These are phyloP conservation scores for Colletotrichum sp. DNA, from an alignment of 2,329 filamentous ascomycete species.

Conservation along the genomic window DNA sequence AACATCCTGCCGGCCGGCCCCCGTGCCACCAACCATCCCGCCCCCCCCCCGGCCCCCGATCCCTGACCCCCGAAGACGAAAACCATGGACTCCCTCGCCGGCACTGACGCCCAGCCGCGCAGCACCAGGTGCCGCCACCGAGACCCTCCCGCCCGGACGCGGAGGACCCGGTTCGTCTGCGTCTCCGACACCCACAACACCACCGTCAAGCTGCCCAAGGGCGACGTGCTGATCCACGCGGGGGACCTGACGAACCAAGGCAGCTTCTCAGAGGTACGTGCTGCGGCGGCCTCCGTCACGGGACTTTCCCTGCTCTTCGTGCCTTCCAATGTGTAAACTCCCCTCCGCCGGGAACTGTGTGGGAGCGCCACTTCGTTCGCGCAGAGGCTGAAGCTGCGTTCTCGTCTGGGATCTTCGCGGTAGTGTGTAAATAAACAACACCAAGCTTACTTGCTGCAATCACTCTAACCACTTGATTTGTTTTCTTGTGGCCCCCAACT, in stretches of 20 bases:
- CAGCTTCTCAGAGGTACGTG: constrained; percentile 55
- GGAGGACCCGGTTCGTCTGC: constrained; percentile 72
- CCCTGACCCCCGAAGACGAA: background rate
- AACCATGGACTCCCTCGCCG: background rate
- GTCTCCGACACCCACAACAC: constrained; percentile 80
- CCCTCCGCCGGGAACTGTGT: background rate
- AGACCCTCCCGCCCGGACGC: constrained; percentile 16
- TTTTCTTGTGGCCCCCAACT: background rate
- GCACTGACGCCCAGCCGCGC: background rate
- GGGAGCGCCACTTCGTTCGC: background rate
- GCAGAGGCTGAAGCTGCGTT: background rate
- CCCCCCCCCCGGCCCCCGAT: background rate
- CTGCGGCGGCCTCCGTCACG: background rate
- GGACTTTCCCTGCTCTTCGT: background rate
- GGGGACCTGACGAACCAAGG: constrained; percentile 81
- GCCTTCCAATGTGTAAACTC: background rate
- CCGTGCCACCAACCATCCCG: background rate
- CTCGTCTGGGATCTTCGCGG: background rate
- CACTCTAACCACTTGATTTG: background rate
- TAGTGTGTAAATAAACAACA: background rate
- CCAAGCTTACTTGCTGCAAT: background rate
- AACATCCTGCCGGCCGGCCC: background rate
- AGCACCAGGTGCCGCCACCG: background rate
- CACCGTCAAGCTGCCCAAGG: constrained; percentile 67
- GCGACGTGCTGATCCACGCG: constrained; percentile 78